Conservation (phyloP, 768 basidiomycete genomes). For the Tremella yokohamensis region DNA sequence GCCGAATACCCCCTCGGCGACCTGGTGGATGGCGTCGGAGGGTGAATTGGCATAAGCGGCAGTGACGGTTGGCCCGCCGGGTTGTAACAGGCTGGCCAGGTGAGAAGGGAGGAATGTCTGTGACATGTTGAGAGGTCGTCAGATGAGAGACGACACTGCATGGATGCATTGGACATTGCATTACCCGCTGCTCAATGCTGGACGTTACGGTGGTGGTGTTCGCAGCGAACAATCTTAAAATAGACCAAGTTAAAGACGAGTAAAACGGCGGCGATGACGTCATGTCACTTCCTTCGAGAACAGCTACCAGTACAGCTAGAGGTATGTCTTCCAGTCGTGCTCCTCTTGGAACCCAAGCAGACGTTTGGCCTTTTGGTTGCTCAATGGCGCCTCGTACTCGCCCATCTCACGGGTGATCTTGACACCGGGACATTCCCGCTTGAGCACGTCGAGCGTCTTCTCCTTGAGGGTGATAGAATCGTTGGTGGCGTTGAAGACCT, state of each 20-base stretch:
- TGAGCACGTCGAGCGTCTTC: conserved; percentile 28
- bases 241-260: too few species aligned
- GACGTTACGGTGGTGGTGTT: too few species aligned
- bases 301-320: not conserved
- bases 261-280: too few species aligned
- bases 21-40: not conserved
- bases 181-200: too few species aligned
- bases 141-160: too few species aligned
- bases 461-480: conserved; percentile 35
- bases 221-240: too few species aligned
- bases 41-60: not conserved
- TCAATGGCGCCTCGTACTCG: conserved; percentile 45
- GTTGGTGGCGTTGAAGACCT: conserved; percentile 50
- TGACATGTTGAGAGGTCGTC: too few species aligned
- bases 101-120: too few species aligned
- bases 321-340: conserved; percentile 42
- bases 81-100: too few species aligned
- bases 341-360: conserved; percentile 47
- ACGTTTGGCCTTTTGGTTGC: conserved; percentile 42
- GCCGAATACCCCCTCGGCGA: conserved; percentile 20
- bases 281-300: too few species aligned
- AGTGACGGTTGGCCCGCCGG: not conserved
- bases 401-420: conserved; percentile 40
- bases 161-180: too few species aligned
- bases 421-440: conserved; percentile 26